Conservation (phyloP, 257 asterid species). For the Nicotiana noctiflora region DNA sequence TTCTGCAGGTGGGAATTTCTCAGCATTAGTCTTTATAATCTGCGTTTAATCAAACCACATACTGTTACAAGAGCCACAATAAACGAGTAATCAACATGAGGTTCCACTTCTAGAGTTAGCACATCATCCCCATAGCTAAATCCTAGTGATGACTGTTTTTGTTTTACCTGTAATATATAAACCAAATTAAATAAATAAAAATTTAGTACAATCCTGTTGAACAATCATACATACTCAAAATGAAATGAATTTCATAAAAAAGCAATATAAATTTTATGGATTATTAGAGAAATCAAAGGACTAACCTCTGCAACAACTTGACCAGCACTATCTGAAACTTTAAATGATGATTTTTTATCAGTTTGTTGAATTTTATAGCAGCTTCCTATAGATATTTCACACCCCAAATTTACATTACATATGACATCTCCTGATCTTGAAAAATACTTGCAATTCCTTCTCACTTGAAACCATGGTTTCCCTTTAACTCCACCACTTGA, state of each 20-base stretch:
- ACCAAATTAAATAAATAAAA: neutral
- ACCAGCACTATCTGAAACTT: no score
- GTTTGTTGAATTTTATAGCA: no score
- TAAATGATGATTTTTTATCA: no score
- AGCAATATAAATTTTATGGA: neutral
- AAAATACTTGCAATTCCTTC: no score
- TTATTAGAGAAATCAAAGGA: neutral
- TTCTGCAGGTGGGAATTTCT: no score
- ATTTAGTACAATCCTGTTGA: neutral
- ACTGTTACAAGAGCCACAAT: conserved; percentile 68
- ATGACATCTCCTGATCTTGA: no score
- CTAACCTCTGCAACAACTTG: conserved; percentile 14
- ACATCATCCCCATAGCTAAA: conserved; percentile 69
- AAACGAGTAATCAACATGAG: conserved; percentile 49
- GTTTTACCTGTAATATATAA: conserved; percentile 35
- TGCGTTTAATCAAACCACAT: conserved; percentile 49
- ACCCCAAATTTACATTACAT: no score
- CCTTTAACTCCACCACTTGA: no score
- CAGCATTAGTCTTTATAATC: conserved; percentile 16
- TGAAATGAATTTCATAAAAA: neutral
- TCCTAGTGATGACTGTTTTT: conserved; percentile 49
- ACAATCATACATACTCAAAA: neutral
- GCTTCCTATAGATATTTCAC: no score
- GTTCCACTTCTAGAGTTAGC: conserved; percentile 53
- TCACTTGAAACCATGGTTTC: no score